Evolutionary conservation across 371 early-diverging fungal species (phyloP).

Genomic region (Lichtheimia corymbifera): DNA sequence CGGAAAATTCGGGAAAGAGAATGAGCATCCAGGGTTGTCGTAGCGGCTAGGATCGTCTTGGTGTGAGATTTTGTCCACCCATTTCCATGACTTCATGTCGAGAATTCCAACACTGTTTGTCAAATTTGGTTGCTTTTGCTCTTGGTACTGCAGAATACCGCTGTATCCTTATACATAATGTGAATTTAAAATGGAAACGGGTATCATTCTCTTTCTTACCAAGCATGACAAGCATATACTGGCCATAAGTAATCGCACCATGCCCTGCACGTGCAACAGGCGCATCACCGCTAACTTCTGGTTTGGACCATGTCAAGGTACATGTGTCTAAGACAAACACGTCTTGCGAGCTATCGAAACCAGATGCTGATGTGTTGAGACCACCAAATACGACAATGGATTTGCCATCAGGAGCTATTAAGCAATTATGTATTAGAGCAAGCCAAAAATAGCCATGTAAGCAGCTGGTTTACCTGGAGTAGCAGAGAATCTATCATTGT

Average conservation of each 20-base stretch:
- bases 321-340: slow-evolving; percentile 44
- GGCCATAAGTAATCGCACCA: slow-evolving; percentile 29
- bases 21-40: slow-evolving; percentile 17
- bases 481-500: slow-evolving; percentile 26
- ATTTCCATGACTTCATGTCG: slow-evolving; percentile 40
- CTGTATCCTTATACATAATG: too few relatives aligned
- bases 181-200: background rate
- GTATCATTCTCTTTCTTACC: slow-evolving; percentile 16
- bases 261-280: slow-evolving; percentile 36
- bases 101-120: slow-evolving; percentile 31
- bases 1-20: slow-evolving; percentile 19
- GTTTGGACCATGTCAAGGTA: slow-evolving; percentile 37
- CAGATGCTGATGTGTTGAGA: background rate
- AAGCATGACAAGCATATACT: slow-evolving; percentile 41
- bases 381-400: slow-evolving; percentile 47
- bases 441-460: background rate
- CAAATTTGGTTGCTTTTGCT: background rate
- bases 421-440: background rate
- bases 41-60: slow-evolving; percentile 2
- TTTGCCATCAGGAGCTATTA: slow-evolving; percentile 34
- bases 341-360: slow-evolving; percentile 17
- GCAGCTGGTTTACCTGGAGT: slow-evolving; percentile 15
- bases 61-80: slow-evolving; percentile 25
- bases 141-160: too few relatives aligned
- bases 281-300: slow-evolving; percentile 21